Base-by-base conservation (phyloP, 108 stramenopile genomes). In the Skeletonema marinoi region DNA sequence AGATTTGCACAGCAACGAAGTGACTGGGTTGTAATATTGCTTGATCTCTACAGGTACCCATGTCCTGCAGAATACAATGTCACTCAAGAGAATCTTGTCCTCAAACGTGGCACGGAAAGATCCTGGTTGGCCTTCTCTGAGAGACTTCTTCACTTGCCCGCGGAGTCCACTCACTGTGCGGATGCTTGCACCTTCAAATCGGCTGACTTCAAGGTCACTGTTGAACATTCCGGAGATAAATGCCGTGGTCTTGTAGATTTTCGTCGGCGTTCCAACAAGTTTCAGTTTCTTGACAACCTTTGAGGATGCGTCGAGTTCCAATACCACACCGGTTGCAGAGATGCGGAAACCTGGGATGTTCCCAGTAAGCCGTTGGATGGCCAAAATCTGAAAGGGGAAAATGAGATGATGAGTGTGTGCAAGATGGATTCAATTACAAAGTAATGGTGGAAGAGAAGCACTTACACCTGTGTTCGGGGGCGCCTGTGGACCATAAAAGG, bases 221-320 rank as follows among this genome's bases (percentile, higher is more conserved):
- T 97, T 98, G 89, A 99, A 99, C 98, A 99, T 98, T 30, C 97
- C 99, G n/a, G 96, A 89, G 80, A 99, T 88, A 83, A 98, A 98
- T 4, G 99, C 98, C 6, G 98, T 98, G 77, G 98, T 98, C 69
- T 92, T 91, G 90, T 92, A 97, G 39, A 99, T 96, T 83, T 99
- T 98, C 38, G 84, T 85, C 0, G 99, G 98, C 4, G 96, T 92
- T 21, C 99, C 99, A 8, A 98, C 97, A 17, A 99, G 92, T 84
- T 99, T 99, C 66, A 99, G 89, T 84, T 99, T 99, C 82, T 99
- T 99, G 68, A 98, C 96, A 32, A 98, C 88, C 60, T 92, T 86
- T 66, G 96, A 97, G 31, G 92, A 92, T 32, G 93, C 93, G 81
- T 98, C 92, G 19, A 97, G 92, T 77, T 99, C 97, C 58, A 99